Percentiles rank a stretch among this genome's conserved stretches.
Conservation (phyloP, 768 basidiomycete species). For the Dioszegia hungarica region DNA sequence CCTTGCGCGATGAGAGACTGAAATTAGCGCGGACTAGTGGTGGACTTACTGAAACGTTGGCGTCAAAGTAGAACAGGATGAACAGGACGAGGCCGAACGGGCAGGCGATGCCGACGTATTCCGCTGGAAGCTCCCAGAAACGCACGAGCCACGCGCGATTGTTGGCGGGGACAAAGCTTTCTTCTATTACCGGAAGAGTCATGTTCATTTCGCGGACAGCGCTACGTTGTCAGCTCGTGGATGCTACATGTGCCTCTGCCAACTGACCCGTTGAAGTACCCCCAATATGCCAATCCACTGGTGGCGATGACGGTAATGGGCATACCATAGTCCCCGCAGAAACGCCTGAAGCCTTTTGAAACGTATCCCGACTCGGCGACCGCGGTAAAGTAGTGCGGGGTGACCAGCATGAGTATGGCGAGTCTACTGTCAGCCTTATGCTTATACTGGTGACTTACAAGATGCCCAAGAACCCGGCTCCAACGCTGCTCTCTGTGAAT, state of each 20-base stretch:
- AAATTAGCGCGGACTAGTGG: neutral
- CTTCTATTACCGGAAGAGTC: constrained; percentile 64
- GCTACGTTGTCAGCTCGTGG: constrained; percentile 32
- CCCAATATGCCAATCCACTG: constrained; percentile 82
- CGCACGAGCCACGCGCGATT: constrained; percentile 75
- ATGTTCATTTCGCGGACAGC: constrained; percentile 49
- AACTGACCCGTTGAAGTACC: constrained; percentile 57
- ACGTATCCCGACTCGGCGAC: constrained; percentile 64
- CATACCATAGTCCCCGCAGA: constrained; percentile 86
- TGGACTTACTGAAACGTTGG: constrained; percentile 75
- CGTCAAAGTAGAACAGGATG: constrained; percentile 91
- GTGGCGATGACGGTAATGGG: constrained; percentile 73
- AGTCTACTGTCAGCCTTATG: constrained; percentile 61
- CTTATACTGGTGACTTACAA: constrained; percentile 27
- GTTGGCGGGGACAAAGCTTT: constrained; percentile 62
- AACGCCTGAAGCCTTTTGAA: constrained; percentile 67
- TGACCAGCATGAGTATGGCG: constrained; percentile 69
- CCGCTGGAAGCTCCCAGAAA: constrained; percentile 81
- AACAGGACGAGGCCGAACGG: constrained; percentile 86
- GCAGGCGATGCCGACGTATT: constrained; percentile 83
- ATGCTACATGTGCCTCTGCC: neutral
- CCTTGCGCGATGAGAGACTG: constrained; percentile 86
- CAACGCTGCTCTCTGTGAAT: constrained; percentile 51
- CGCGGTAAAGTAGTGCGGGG: constrained; percentile 67
- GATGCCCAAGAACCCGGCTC: constrained; percentile 42